These are phyloP conservation scores for Candida easanensis DNA, from an alignment of 805 yeast genomes.

Conservation along the genomic window DNA sequence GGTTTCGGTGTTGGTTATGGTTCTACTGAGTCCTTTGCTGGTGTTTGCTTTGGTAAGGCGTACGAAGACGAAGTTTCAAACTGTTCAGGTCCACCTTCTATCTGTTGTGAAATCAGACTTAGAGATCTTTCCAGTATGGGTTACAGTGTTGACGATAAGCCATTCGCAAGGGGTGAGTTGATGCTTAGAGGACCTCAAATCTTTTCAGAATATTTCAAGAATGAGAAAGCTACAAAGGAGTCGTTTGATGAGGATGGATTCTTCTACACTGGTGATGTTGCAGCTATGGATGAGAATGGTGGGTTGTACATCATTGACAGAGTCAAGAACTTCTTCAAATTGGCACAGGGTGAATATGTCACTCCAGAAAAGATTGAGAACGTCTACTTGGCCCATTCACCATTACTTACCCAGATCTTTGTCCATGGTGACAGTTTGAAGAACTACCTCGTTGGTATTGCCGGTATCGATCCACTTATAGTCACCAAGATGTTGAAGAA, in stretches of 20 bases:
- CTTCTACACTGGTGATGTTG: conserved; percentile 69
- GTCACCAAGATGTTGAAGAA: conserved; percentile 16
- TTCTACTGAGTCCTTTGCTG: conserved; percentile 67
- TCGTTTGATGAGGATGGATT: conserved; percentile 58
- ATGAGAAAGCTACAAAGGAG: conserved; percentile 50
- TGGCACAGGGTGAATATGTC: conserved; percentile 66
- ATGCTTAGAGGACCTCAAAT: conserved; percentile 63
- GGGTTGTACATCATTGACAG: conserved; percentile 63
- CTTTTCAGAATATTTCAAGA: conserved; percentile 53
- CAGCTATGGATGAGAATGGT: conserved; percentile 46
- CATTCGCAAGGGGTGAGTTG: conserved; percentile 54
- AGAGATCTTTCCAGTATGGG: conserved; percentile 63
- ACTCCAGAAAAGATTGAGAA: conserved; percentile 77
- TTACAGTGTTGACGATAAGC: conserved; percentile 35
- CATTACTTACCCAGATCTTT: conserved; percentile 53
- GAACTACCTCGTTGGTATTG: conserved; percentile 55
- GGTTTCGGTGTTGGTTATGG: conserved; percentile 62
- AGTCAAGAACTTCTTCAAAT: conserved; percentile 74
- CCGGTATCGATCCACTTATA: conserved; percentile 52
- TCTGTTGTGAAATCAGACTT: conserved; percentile 52
- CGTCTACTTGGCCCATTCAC: conserved; percentile 49
- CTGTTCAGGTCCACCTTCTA: conserved; percentile 54
- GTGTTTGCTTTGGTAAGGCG: conserved; percentile 41
- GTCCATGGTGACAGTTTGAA: conserved; percentile 63
- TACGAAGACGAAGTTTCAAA: conserved; percentile 47